Conservation (phyloP, 2,329 filamentous ascomycete species). For the Beauveria asiatica region DNA sequence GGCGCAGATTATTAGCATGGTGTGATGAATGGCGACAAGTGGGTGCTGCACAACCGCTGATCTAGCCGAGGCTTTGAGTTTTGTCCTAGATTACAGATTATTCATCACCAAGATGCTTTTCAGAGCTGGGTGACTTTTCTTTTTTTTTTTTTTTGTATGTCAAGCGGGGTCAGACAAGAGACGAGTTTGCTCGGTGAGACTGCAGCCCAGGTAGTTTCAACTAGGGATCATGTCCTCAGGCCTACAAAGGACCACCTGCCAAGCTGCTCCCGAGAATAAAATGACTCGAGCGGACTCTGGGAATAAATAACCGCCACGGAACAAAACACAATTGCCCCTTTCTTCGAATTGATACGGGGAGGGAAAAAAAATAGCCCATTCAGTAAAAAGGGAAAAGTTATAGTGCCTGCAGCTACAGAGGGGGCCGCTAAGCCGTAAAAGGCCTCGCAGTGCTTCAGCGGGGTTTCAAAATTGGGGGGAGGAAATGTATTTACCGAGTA, state of each 20-base stretch:
- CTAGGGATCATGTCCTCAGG: not conserved
- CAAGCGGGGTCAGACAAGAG: not conserved
- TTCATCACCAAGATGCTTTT: too few species aligned
- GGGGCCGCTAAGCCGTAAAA: not conserved
- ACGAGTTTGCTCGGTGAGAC: not conserved
- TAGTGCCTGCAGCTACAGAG: slow-evolving; percentile 8
- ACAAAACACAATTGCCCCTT: not conserved
- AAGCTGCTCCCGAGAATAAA: too few species aligned
- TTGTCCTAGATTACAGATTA: not conserved
- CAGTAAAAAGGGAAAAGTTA: not conserved
- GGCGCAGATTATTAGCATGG: not conserved
- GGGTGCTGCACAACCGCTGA: not conserved
- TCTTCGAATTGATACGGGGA: not conserved
- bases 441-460: not conserved
- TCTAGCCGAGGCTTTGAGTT: not conserved
- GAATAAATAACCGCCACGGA: too few species aligned
- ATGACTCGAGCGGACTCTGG: too few species aligned
- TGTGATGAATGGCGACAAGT: not conserved
- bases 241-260: not conserved
- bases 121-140: too few species aligned
- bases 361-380: too few species aligned
- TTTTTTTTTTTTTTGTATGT: too few species aligned
- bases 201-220: not conserved
- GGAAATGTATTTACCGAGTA: not conserved
- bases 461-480: not conserved